These are phyloP conservation scores for Macaranga tanarius DNA, from an alignment of 441 rosid species.

Conservation along the genomic window DNA sequence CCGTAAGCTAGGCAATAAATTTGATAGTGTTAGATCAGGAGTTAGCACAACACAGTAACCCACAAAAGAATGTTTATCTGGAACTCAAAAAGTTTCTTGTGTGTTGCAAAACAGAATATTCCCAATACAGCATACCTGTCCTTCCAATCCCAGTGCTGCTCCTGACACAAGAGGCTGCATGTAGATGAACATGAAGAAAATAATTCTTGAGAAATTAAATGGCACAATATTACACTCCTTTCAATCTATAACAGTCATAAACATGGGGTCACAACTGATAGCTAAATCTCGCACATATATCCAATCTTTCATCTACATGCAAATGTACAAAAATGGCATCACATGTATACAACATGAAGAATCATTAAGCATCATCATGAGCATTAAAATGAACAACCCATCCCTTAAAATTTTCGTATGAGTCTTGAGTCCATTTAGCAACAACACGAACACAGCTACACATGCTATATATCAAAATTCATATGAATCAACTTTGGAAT, in stretches of 20 bases:
- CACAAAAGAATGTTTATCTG: background rate
- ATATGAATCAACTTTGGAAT: background rate
- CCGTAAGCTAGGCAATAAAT: conserved; percentile 56
- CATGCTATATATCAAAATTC: background rate
- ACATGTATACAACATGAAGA: too few relatives aligned
- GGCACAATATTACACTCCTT: background rate
- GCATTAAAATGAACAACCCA: background rate
- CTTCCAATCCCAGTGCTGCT: conserved; percentile 95
- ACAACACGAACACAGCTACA: background rate
- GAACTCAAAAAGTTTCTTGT: background rate
- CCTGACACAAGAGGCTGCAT: conserved; percentile 96
- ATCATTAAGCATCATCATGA: background rate
- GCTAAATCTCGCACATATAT: background rate
- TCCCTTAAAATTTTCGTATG: background rate
- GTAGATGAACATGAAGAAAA: conserved; percentile 20
- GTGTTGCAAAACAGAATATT: conserved; percentile 3
- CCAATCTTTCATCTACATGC: background rate
- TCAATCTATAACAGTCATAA: background rate
- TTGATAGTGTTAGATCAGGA: conserved; percentile 14
- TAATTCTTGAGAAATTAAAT: conserved; percentile 1
- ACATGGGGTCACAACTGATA: background rate
- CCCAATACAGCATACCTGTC: conserved; percentile 59
- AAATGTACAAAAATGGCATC: background rate
- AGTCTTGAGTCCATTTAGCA: background rate
- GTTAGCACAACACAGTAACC: background rate